phyloP scores from a whole-genome alignment of 2,329 filamentous ascomycete species.

The Pseudogymnoascus sp. region DNA sequence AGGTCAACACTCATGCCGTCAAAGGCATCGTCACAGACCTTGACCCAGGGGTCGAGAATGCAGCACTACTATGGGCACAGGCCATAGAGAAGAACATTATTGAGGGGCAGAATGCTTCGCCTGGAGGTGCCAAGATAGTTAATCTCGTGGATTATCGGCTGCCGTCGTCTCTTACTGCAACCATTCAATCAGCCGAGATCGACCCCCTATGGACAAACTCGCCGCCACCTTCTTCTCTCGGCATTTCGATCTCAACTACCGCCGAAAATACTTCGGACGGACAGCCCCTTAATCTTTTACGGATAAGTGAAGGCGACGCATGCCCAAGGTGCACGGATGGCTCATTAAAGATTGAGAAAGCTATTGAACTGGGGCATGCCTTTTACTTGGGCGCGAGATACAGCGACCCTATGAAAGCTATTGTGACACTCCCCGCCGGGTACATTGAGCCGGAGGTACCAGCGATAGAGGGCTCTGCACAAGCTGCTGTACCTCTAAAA shows the following conservation, averaged over 20 bases:
- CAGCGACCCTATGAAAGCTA: slow-evolving; percentile 62
- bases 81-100: neutral
- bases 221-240: neutral
- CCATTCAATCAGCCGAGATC: slow-evolving; percentile 11
- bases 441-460: slow-evolving; percentile 9
- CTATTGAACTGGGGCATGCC: slow-evolving; percentile 88
- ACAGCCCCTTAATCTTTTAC: slow-evolving; percentile 52
- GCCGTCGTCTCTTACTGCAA: slow-evolving; percentile 8
- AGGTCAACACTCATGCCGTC: slow-evolving; percentile 53
- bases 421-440: slow-evolving; percentile 39
- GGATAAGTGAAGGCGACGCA: slow-evolving; percentile 55
- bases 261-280: slow-evolving; percentile 30
- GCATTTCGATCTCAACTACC: slow-evolving; percentile 18
- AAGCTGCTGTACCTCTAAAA: neutral
- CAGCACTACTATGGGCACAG: slow-evolving; percentile 43
- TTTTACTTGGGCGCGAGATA: slow-evolving; percentile 91
- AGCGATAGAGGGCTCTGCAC: neutral
- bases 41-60: slow-evolving; percentile 60
- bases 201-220: slow-evolving; percentile 17
- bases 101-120: neutral
- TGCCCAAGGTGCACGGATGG: slow-evolving; percentile 65
- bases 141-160: slow-evolving; percentile 34
- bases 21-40: slow-evolving; percentile 59
- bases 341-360: slow-evolving; percentile 55
- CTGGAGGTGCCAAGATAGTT: slow-evolving; percentile 20